phyloP scores from a whole-genome alignment of 2,329 filamentous ascomycete species.

The Rosellinia necatrix region DNA sequence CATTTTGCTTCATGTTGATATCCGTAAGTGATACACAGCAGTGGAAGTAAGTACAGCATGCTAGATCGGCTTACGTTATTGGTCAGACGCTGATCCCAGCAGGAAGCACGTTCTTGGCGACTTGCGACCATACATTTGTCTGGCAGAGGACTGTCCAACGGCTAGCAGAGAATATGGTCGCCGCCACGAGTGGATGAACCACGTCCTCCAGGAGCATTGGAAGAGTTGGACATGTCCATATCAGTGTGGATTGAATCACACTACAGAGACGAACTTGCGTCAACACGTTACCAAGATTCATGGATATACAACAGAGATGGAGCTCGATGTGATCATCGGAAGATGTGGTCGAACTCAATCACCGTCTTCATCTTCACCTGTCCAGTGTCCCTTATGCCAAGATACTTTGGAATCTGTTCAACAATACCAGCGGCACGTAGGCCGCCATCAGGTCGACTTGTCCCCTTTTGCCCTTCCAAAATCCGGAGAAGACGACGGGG shows the following conservation, averaged over 20 bases:
- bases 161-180: conserved; percentile 30
- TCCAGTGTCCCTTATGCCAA: conserved; percentile 30
- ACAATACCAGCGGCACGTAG: conserved; percentile 35
- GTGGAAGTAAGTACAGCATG: conserved; percentile 39
- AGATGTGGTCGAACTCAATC: conserved; percentile 6
- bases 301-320: conserved; percentile 4
- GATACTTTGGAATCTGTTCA: conserved; percentile 14
- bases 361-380: background rate
- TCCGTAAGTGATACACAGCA: conserved; percentile 30
- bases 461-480: conserved; percentile 31
- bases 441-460: conserved; percentile 35
- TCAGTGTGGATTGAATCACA: conserved; percentile 18
- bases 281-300: background rate
- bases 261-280: conserved; percentile 1
- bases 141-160: conserved; percentile 35
- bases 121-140: conserved; percentile 46
- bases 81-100: background rate
- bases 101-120: conserved; percentile 46
- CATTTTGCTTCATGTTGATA: conserved; percentile 46
- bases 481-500: conserved; percentile 11
- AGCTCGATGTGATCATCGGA: conserved; percentile 3
- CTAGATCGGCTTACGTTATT: background rate
- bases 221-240: conserved; percentile 32
- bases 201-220: conserved; percentile 36
- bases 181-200: conserved; percentile 33